Base-by-base conservation (phyloP, 1,139 yeast genomes). In the Taiozyma onychis region DNA sequence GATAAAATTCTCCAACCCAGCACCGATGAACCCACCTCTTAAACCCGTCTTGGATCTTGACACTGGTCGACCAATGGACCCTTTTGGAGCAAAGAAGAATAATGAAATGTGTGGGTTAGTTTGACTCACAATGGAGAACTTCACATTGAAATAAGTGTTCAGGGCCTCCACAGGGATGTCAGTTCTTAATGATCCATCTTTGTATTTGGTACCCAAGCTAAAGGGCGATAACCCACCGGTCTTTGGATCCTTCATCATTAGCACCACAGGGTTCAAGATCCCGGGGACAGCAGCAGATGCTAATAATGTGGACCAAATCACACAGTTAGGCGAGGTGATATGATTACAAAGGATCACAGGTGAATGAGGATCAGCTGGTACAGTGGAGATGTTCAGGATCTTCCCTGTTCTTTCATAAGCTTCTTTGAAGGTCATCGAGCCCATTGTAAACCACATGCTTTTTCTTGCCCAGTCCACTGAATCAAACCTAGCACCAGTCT, bases 271-370 rank as follows among this genome's bases (percentile, higher is more conserved):
- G 54, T 85, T 84, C 51, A 87, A 69, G n/a, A 87, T 84, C 0
- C 95, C 95, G 0, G 95, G 95, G 9, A 87, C 95, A 0, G 95
- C 95, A 5, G 89, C 80, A 13, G 90, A 83, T 0, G 95, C 95
- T 44, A 87, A 69, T 54, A 87, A 69, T 0, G 91, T 74, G 3
- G 88, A 81, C 95, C 95, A 87, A 22, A 87, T 83, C n/a, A 86
- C 83, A 63, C 93, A 85, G 64, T 85, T 78, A 11, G 95, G 95
- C 8, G 91, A 80, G 0, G 95, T 87, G 51, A 85, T 77, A 60
- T 82, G 82, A 59, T 87, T 87, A 65, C 93, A 84, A 49, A 87
- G 70, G 62, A 87, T 86, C 5, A 83, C 90, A 0, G 95, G 95
- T 1, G 91, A 83, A 64, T 85, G 88, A 1, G 89, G 87, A 62